phyloP scores from a whole-genome alignment of 352 stramenopile species.

The Globisporangium yorkense region DNA sequence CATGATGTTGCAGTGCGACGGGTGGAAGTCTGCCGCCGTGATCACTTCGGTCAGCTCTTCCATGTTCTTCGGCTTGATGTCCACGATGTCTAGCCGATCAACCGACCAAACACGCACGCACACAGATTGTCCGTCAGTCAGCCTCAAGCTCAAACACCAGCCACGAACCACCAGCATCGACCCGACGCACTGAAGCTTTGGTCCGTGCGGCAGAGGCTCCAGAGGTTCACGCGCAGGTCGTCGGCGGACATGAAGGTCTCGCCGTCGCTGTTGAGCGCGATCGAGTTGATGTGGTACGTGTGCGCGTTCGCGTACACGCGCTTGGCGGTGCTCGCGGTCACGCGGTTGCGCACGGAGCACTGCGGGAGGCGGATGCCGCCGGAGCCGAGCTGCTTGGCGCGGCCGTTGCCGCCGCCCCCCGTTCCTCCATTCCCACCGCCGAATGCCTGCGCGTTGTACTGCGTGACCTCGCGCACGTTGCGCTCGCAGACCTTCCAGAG shows the following conservation, averaged over 20 bases:
- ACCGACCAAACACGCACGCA: neutral
- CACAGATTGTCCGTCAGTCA: neutral
- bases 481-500: slow-evolving; percentile 92
- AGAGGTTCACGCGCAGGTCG: slow-evolving; percentile 95
- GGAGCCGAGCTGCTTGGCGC: slow-evolving; percentile 11
- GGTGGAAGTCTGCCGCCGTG: slow-evolving; percentile 92
- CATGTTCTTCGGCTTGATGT: slow-evolving; percentile 97
- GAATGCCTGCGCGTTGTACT: slow-evolving; percentile 53
- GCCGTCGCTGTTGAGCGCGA: slow-evolving; percentile 92
- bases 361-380: slow-evolving; percentile 54
- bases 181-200: slow-evolving; percentile 84
- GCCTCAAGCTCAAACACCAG: too few relatives aligned
- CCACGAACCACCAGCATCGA: neutral
- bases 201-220: slow-evolving; percentile 88
- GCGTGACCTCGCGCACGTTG: slow-evolving; percentile 66
- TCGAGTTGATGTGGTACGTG: slow-evolving; percentile 97
- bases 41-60: slow-evolving; percentile 97
- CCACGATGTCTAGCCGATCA: slow-evolving; percentile 83
- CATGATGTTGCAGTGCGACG: slow-evolving; percentile 91
- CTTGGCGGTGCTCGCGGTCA: slow-evolving; percentile 75
- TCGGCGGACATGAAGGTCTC: slow-evolving; percentile 96
- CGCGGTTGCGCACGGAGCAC: slow-evolving; percentile 40
- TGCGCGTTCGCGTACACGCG: slow-evolving; percentile 92
- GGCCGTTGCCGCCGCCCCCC: slow-evolving; percentile 7
- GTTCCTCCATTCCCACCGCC: slow-evolving; percentile 6